Evolutionary conservation across 495 filamentous ascomycete species (phyloP).

Genomic region (Talaromyces borbonicus): DNA sequence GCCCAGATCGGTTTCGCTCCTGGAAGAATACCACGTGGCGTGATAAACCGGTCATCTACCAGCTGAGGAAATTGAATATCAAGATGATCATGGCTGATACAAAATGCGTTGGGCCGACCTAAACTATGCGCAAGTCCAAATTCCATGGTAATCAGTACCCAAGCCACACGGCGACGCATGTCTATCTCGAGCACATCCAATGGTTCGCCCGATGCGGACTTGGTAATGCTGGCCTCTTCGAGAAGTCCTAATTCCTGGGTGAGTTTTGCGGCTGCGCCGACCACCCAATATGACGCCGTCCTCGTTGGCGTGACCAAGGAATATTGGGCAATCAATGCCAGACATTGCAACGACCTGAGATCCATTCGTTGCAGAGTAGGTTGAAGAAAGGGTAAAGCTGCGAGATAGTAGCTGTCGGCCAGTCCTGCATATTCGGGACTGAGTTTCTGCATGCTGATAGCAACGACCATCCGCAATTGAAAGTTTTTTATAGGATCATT

Average conservation of each 20-base stretch:
- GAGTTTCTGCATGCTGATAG: slow-evolving; percentile 84
- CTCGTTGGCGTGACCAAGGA: slow-evolving; percentile 83
- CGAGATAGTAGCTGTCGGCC: slow-evolving; percentile 85
- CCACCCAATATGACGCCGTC: slow-evolving; percentile 84
- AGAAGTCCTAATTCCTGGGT: slow-evolving; percentile 76
- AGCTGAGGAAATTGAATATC: slow-evolving; percentile 73
- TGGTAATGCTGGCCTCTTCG: slow-evolving; percentile 72
- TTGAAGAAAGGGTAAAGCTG: slow-evolving; percentile 73
- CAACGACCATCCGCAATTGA: slow-evolving; percentile 76
- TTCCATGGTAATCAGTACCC: slow-evolving; percentile 80
- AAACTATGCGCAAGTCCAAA: slow-evolving; percentile 76
- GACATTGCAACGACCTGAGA: slow-evolving; percentile 79
- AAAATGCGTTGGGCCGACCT: slow-evolving; percentile 73
- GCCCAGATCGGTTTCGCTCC: slow-evolving; percentile 56
- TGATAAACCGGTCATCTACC: slow-evolving; percentile 72
- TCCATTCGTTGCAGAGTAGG: slow-evolving; percentile 70
- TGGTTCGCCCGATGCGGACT: slow-evolving; percentile 34
- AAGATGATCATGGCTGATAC: slow-evolving; percentile 66
- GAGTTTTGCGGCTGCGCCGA: slow-evolving; percentile 74
- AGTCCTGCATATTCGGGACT: slow-evolving; percentile 71
- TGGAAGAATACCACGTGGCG: slow-evolving; percentile 58
- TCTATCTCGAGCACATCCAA: slow-evolving; percentile 65
- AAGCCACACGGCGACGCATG: slow-evolving; percentile 78
- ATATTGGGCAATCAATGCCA: slow-evolving; percentile 81
- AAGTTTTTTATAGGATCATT: slow-evolving; percentile 76